Conservation (phyloP, 2,329 filamentous ascomycete genomes). For the Endothia cerciana region DNA sequence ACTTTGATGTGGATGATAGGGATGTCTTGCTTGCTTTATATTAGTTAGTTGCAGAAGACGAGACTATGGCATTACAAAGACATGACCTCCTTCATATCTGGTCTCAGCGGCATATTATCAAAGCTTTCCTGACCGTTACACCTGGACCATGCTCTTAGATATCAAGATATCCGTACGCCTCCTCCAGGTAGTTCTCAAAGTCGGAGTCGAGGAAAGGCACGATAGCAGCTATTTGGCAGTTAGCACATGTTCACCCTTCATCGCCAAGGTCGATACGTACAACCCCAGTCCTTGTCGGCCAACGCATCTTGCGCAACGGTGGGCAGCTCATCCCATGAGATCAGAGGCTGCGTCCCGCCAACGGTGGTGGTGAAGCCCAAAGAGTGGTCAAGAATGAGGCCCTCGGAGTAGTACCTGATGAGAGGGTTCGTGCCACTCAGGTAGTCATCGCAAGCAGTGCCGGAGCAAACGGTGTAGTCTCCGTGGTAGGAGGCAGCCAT, state of each 20-base stretch:
- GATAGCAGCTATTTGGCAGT: slow-evolving; percentile 36
- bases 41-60: too few species aligned
- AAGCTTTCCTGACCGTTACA: too few species aligned
- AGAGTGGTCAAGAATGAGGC: slow-evolving; percentile 41
- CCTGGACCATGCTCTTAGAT: too few species aligned
- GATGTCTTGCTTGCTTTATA: too few species aligned
- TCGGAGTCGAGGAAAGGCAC: slow-evolving; percentile 43
- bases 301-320: slow-evolving; percentile 41
- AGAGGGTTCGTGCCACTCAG: slow-evolving; percentile 34
- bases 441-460: slow-evolving; percentile 22
- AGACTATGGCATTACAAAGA: background rate
- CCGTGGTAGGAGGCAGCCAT: slow-evolving; percentile 45
- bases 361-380: slow-evolving; percentile 40
- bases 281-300: slow-evolving; percentile 44
- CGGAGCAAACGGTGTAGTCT: slow-evolving; percentile 37
- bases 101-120: too few species aligned
- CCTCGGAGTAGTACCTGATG: slow-evolving; percentile 40
- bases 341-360: slow-evolving; percentile 45
- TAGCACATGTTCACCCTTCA: background rate
- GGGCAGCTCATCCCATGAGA: slow-evolving; percentile 49
- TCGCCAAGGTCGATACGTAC: background rate
- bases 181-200: slow-evolving; percentile 31
- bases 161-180: slow-evolving; percentile 21
- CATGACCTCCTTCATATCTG: background rate
- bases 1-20: too few species aligned